A percentile compares a stretch with the other conserved stretches of the same genome.
phyloP scores from a whole-genome alignment of 495 filamentous ascomycete species.

The Lasiosphaeris hirsuta region DNA sequence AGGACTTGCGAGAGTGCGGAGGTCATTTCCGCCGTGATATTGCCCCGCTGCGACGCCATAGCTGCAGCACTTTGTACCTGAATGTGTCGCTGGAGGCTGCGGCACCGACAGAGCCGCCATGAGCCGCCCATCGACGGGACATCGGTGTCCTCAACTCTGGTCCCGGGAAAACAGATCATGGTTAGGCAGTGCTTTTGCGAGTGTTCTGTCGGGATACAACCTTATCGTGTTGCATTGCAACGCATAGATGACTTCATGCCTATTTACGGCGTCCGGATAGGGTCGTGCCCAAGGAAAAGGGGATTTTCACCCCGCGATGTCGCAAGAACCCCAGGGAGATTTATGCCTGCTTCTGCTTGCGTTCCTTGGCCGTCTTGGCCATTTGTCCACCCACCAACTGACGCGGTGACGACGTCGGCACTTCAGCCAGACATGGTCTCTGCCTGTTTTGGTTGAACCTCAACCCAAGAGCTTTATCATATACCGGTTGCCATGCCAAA shows the following conservation, averaged over 20 bases:
- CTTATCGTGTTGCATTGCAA: not conserved
- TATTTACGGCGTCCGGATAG: not conserved
- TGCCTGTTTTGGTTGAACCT: not conserved
- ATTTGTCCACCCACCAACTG: not conserved
- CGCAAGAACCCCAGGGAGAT: not conserved
- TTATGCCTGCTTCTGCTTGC: not conserved
- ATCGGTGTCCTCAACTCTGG: not conserved
- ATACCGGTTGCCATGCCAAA: too few relatives aligned
- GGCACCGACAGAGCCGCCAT: constrained; percentile 1
- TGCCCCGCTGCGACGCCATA: constrained; percentile 18
- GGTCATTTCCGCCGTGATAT: constrained; percentile 19
- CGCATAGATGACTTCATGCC: constrained; percentile 5
- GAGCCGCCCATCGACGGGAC: not conserved
- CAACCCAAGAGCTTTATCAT: too few relatives aligned
- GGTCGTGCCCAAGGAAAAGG: not conserved
- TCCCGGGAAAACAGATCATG: constrained; percentile 7
- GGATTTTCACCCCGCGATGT: not conserved
- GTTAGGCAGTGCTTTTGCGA: not conserved
- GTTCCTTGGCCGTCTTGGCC: not conserved
- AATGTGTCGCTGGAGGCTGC: not conserved
- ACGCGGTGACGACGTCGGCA: not conserved
- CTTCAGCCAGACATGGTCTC: not conserved
- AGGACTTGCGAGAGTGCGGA: constrained; percentile 6
- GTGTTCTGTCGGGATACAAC: constrained; percentile 11
- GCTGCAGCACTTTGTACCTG: not conserved